Conservation (phyloP, 169 alveolate genomes). For the Cryptosporidium canis region DNA sequence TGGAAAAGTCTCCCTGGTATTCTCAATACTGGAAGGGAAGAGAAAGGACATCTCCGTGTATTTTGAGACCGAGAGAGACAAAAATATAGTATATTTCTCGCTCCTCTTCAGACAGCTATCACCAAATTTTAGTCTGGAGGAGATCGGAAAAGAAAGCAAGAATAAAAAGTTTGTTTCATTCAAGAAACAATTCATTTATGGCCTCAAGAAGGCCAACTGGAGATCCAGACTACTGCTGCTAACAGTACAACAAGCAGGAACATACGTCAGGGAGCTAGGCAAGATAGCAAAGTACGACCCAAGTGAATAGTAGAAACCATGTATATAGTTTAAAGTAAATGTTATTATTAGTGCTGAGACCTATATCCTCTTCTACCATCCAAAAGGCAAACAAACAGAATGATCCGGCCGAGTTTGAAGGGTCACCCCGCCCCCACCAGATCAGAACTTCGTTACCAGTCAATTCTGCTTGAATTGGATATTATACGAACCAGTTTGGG, state of each 20-base stretch:
- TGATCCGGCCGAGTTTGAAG: too few relatives aligned
- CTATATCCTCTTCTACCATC: too few relatives aligned
- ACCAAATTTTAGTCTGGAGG: conserved; percentile 51
- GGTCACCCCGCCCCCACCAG: neutral
- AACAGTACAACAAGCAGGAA: conserved; percentile 21
- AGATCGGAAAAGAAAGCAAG: conserved; percentile 4
- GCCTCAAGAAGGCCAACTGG: conserved; percentile 34
- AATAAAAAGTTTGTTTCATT: conserved; percentile 9
- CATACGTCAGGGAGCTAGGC: conserved; percentile 12
- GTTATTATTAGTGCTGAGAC: neutral
- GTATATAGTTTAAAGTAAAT: neutral
- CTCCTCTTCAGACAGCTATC: conserved; percentile 43
- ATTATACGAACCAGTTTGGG: conserved; percentile 91
- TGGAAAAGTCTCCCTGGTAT: conserved; percentile 16
- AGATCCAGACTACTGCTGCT: conserved; percentile 15
- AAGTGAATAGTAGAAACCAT: neutral
- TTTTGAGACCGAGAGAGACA: conserved; percentile 22
- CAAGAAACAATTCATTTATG: conserved; percentile 26
- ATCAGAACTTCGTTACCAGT: neutral
- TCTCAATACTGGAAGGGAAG: conserved; percentile 19
- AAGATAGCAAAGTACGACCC: neutral
- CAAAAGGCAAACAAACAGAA: too few relatives aligned
- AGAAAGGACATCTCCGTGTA: conserved; percentile 29
- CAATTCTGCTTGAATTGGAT: conserved; percentile 89
- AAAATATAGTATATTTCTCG: conserved; percentile 3